A percentile compares a stretch with the other conserved stretches of the same genome.
Conservation (phyloP, 192 early-diverging fungal genomes). For the Mortierella claussenii region DNA sequence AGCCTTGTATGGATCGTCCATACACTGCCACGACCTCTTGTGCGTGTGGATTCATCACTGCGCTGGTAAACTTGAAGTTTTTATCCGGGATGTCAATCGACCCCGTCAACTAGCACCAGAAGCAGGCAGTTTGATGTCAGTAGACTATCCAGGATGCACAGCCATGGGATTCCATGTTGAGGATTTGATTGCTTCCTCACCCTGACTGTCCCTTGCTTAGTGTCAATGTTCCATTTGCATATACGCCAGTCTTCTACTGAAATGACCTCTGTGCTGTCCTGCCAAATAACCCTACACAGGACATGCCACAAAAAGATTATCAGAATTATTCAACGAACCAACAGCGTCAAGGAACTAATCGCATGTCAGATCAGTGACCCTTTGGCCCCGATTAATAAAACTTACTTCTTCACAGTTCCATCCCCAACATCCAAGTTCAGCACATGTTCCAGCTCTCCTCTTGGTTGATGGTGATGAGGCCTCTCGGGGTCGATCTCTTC, state of each 20-base stretch:
- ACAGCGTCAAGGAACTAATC: no score
- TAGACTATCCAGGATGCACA: no score
- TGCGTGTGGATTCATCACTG: slow-evolving; percentile 74
- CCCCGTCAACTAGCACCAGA: slow-evolving; percentile 45
- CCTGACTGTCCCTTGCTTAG: slow-evolving; percentile 54
- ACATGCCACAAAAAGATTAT: no score
- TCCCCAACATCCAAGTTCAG: slow-evolving; percentile 40
- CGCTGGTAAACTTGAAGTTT: slow-evolving; percentile 55
- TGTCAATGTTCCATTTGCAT: slow-evolving; percentile 61
- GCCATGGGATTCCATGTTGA: no score
- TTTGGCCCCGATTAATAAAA: no score
- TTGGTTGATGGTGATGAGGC: slow-evolving; percentile 30
- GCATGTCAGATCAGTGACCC: neutral
- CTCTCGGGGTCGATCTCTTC: slow-evolving; percentile 30
- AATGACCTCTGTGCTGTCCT: slow-evolving; percentile 37
- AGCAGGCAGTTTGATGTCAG: no score
- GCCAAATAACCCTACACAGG: slow-evolving; percentile 35
- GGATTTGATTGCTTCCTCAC: no score
- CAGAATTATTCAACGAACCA: no score
- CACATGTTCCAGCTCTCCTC: slow-evolving; percentile 49
- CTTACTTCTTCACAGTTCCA: slow-evolving; percentile 44
- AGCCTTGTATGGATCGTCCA: slow-evolving; percentile 69
- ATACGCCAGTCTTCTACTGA: slow-evolving; percentile 54
- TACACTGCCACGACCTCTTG: slow-evolving; percentile 69
- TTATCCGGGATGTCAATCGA: slow-evolving; percentile 47